These are phyloP conservation scores for Acer negundo DNA, from an alignment of 345 rosid genomes.

Conservation along the genomic window DNA sequence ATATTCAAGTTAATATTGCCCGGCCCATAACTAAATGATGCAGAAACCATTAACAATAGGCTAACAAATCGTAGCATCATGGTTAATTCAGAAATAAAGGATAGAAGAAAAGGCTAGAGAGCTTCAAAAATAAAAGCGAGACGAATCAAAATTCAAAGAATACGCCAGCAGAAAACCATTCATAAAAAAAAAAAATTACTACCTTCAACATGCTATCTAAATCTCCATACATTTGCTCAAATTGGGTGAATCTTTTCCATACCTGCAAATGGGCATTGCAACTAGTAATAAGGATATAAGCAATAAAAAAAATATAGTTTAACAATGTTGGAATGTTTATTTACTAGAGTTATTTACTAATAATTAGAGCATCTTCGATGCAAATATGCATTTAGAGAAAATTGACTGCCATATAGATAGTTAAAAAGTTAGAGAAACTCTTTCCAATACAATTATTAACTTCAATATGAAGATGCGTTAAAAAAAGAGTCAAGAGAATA, in stretches of 20 bases:
- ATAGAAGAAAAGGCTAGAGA: background rate
- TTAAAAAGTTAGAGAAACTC: too few species aligned
- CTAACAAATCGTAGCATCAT: background rate
- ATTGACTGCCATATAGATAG: too few species aligned
- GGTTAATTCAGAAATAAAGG: background rate
- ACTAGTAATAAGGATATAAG: constrained; percentile 9
- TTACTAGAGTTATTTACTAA: too few species aligned
- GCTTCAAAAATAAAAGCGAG: background rate
- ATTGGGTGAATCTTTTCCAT: constrained; percentile 81
- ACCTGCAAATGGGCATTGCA: constrained; percentile 47
- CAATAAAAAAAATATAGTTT: background rate
- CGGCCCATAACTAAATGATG: background rate
- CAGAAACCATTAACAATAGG: constrained; percentile 1
- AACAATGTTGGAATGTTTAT: too few species aligned
- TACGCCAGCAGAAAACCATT: background rate
- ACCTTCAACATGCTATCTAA: constrained; percentile 93
- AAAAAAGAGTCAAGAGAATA: too few species aligned
- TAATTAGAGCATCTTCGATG: too few species aligned
- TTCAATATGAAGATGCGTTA: too few species aligned
- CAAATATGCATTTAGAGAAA: too few species aligned
- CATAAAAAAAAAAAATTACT: constrained; percentile 13
- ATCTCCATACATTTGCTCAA: constrained; percentile 96
- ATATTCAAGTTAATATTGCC: background rate
- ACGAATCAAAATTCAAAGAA: background rate
- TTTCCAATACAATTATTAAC: too few species aligned